These are phyloP conservation scores for Pseudogymnoascus sp. DNA, from an alignment of 2,329 filamentous ascomycete species.

Conservation along the genomic window DNA sequence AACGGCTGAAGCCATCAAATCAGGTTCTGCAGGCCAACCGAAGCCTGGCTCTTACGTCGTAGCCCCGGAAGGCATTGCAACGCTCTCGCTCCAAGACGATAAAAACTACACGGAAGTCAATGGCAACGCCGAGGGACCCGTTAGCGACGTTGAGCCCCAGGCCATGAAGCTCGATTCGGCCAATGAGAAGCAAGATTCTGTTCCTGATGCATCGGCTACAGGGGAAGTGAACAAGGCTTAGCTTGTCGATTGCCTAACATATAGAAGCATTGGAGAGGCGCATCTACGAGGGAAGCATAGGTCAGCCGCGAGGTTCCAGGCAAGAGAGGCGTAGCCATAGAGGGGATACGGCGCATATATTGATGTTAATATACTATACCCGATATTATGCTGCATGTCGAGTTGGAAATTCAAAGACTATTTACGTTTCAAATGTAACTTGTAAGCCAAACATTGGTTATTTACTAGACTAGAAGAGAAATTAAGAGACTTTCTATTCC, in stretches of 20 bases:
- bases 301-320: background rate
- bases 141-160: background rate
- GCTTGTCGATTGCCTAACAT: background rate
- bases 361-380: background rate
- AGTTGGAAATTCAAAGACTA: background rate
- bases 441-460: background rate
- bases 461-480: background rate
- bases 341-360: background rate
- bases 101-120: background rate
- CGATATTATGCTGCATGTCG: background rate
- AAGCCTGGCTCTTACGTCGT: background rate
- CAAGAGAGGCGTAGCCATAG: background rate
- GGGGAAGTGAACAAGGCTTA: background rate
- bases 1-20: background rate
- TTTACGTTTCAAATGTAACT: background rate
- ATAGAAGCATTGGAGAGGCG: background rate
- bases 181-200: background rate
- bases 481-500: background rate
- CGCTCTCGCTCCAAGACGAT: background rate
- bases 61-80: background rate
- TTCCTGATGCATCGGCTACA: background rate
- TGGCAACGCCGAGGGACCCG: background rate
- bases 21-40: background rate
- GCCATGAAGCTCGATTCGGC: background rate
- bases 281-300: background rate